Evolutionary conservation across 2,329 filamentous ascomycete genomes (phyloP).

Genomic region (Xylaria polymorpha): DNA sequence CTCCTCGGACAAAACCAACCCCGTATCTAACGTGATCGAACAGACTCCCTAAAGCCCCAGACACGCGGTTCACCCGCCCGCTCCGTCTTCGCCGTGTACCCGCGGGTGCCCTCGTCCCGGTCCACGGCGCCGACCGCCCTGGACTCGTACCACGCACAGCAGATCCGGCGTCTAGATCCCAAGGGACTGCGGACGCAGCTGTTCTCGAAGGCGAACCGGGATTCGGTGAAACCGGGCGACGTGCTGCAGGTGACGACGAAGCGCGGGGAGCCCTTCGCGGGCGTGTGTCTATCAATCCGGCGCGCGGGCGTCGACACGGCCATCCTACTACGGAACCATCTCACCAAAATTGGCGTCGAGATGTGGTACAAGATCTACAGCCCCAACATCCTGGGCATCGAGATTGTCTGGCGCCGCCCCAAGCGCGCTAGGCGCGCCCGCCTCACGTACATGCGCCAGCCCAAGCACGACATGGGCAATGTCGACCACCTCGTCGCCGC

Average conservation of each 20-base stretch:
- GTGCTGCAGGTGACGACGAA: constrained; percentile 89
- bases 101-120: constrained; percentile 66
- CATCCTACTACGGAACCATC: constrained; percentile 84
- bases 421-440: constrained; percentile 89
- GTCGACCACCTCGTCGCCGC: constrained; percentile 82
- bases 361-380: constrained; percentile 98
- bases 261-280: constrained; percentile 85
- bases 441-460: constrained; percentile 90
- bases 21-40: neutral
- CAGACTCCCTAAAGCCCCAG: constrained; percentile 28
- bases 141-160: constrained; percentile 71
- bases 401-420: constrained; percentile 87
- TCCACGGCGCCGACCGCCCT: constrained; percentile 74
- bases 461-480: constrained; percentile 86
- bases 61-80: constrained; percentile 43
- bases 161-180: constrained; percentile 83
- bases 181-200: constrained; percentile 83
- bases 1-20: neutral
- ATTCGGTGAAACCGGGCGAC: constrained; percentile 86
- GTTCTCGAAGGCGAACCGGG: constrained; percentile 80
- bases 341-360: constrained; percentile 90
- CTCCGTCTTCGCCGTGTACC: constrained; percentile 65
- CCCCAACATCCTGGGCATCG: constrained; percentile 88
- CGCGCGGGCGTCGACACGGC: constrained; percentile 89
- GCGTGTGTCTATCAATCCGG: constrained; percentile 88